phyloP scores from a whole-genome alignment of 78 protist genomes.

The Acrasis kona region DNA sequence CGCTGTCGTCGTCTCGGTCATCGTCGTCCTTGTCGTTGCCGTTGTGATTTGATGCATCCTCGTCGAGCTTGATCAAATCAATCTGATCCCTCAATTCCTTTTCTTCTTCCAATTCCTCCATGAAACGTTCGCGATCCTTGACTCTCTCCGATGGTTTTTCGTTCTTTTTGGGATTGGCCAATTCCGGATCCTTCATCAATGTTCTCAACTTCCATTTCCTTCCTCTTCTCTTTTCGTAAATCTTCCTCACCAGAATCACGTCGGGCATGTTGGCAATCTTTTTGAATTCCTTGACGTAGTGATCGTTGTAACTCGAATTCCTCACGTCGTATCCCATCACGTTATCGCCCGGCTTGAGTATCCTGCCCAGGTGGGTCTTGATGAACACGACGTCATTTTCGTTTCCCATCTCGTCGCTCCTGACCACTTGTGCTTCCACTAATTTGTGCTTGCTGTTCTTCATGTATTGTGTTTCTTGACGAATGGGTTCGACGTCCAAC shows the following conservation, averaged over 20 bases:
- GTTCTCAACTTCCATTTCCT: constrained; percentile 22
- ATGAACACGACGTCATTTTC: constrained; percentile 39
- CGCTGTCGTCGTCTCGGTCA: neutral
- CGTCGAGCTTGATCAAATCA: constrained; percentile 14
- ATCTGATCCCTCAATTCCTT: constrained; percentile 47
- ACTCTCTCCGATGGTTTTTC: neutral
- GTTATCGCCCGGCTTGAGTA: constrained; percentile 76
- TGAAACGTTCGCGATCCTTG: constrained; percentile 51
- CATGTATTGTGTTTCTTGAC: neutral
- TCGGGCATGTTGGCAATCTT: constrained; percentile 43
- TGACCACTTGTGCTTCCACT: constrained; percentile 58
- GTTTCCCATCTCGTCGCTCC: constrained; percentile 51
- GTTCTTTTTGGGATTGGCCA: constrained; percentile 18
- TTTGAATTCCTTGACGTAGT: constrained; percentile 13
- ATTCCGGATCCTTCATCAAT: neutral
- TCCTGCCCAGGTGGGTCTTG: constrained; percentile 75
- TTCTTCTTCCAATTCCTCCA: constrained; percentile 74
- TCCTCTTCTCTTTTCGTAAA: constrained; percentile 26
- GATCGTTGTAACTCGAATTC: constrained; percentile 34
- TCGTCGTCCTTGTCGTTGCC: neutral
- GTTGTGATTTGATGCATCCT: neutral
- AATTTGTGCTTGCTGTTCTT: constrained; percentile 16
- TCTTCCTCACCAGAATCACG: constrained; percentile 74
- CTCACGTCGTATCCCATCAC: constrained; percentile 56
- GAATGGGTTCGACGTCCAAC: constrained; percentile 57